phyloP scores from a whole-genome alignment of 352 stramenopile genomes.

The Plasmopara halstedii region DNA sequence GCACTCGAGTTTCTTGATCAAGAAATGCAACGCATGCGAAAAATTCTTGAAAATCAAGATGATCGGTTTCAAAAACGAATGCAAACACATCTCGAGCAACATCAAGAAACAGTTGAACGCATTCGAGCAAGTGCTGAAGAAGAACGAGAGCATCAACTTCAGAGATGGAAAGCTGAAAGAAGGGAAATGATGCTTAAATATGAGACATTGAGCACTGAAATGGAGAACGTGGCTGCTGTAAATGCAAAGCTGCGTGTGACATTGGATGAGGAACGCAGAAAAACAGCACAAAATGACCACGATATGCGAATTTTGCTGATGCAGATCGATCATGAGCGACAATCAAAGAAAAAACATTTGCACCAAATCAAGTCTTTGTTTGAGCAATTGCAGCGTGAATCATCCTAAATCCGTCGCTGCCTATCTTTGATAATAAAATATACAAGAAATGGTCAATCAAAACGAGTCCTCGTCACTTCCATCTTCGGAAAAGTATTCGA shows the following conservation, averaged over 20 bases:
- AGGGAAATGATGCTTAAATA: conserved; percentile 39
- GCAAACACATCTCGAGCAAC: conserved; percentile 37
- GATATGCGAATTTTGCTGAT: conserved; percentile 60
- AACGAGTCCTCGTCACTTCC: conserved; percentile 77
- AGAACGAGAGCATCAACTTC: conserved; percentile 23
- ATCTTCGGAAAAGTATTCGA: conserved; percentile 82
- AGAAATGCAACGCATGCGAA: conserved; percentile 61
- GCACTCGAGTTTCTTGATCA: conserved; percentile 60
- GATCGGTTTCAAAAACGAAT: conserved; percentile 43
- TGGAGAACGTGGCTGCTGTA: conserved; percentile 37
- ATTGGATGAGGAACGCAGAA: conserved; percentile 37
- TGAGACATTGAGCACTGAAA: conserved; percentile 25
- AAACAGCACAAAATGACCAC: conserved; percentile 42
- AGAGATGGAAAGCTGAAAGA: conserved; percentile 25
- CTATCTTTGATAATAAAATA: conserved; percentile 1
- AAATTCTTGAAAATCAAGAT: conserved; percentile 45
- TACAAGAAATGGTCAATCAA: conserved; percentile 14
- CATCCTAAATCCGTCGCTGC: conserved; percentile 17
- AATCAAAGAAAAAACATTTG: conserved; percentile 62
- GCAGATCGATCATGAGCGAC: conserved; percentile 59
- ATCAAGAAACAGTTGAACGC: conserved; percentile 37
- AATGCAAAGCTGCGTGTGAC: conserved; percentile 40
- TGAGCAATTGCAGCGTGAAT: conserved; percentile 57
- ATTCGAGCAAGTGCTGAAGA: conserved; percentile 25
- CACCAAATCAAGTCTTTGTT: conserved; percentile 72